These are phyloP conservation scores for Ganoderma meredithae DNA, from an alignment of 1,284 basidiomycete species.

Conservation along the genomic window DNA sequence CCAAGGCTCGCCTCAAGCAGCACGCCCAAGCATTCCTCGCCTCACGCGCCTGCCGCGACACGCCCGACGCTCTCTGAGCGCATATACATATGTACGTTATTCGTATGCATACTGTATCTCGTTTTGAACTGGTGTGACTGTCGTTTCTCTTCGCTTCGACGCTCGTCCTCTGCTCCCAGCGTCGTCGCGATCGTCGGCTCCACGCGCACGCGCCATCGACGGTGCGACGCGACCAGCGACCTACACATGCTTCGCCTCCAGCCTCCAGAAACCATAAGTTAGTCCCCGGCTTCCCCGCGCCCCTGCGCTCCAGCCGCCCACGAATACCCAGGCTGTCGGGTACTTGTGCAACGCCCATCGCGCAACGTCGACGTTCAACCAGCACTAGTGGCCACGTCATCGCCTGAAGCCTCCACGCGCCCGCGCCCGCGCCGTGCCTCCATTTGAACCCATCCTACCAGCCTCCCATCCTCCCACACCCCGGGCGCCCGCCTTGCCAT, in stretches of 20 bases:
- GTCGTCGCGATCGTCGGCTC: neutral
- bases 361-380: too few relatives aligned
- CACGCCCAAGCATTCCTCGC: conserved; percentile 1
- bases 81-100: conserved; percentile 2
- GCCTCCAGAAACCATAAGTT: too few relatives aligned
- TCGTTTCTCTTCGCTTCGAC: neutral
- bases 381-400: neutral
- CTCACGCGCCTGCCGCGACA: neutral
- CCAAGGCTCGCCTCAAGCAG: neutral
- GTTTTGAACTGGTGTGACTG: neutral
- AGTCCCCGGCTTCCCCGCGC: too few relatives aligned
- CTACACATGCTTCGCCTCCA: too few relatives aligned
- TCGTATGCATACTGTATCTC: neutral
- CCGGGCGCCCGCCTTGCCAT: too few relatives aligned
- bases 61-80: too few relatives aligned
- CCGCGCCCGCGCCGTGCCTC: neutral
- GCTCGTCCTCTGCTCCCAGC: too few relatives aligned
- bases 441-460: too few relatives aligned
- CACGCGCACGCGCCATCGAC: neutral
- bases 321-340: too few relatives aligned
- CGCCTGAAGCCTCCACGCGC: neutral
- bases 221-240: neutral
- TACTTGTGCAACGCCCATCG: too few relatives aligned
- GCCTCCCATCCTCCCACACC: too few relatives aligned
- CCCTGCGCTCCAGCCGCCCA: too few relatives aligned